Evolutionary conservation across 2,329 filamentous ascomycete species (phyloP), one percentile per base, ranked within the genome.

Genomic region (Pseudocercospora ulei): DNA sequence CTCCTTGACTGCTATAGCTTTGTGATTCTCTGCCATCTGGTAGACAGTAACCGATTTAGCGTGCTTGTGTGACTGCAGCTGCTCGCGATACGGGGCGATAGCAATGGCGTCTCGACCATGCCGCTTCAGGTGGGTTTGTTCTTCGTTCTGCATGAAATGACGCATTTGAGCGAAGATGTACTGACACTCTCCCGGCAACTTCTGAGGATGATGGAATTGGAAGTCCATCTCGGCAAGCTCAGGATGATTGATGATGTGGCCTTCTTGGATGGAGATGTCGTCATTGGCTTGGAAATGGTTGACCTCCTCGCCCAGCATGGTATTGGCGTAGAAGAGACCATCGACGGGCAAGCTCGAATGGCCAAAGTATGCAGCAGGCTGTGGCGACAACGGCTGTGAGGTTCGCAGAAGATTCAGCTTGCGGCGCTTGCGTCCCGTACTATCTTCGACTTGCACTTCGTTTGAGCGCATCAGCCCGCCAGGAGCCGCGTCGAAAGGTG

Each of bases 281-380:
- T 34, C 39, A 5, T 37, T n/a, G 7, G 41, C 38, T 5, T 25
- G 20, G 5, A 45, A 30, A 7, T 45, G 24, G 5, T 38, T 23
- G 12, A 58, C 46, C 13, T 52, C 46, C 17, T 48, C 14, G 14
- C 56, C 56, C 5, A 59, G 23, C 3, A 17, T 11, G 7, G 54
- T 58, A 2, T 43, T 36, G 18, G 55, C 56, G 34, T 56, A 63
- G 48, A 65, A 63, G 2, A 64, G 16, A 3, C 52, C 38, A 27
- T 64, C 56, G 2, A 62, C 37, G 1, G 56, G 39, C 7, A 56
- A 13, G 8, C 41, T 48, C 0, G 35, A 18, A 7, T 51, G 44
- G 5, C 42, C 45, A 6, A 60, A 38, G 23, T 45, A 54, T 13
- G 19, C 24, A 16, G 37, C 26, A n/a, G 35, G 19, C 14, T 22